phyloP scores from a whole-genome alignment of 305 asterid species.

The Solanum hybrid region DNA sequence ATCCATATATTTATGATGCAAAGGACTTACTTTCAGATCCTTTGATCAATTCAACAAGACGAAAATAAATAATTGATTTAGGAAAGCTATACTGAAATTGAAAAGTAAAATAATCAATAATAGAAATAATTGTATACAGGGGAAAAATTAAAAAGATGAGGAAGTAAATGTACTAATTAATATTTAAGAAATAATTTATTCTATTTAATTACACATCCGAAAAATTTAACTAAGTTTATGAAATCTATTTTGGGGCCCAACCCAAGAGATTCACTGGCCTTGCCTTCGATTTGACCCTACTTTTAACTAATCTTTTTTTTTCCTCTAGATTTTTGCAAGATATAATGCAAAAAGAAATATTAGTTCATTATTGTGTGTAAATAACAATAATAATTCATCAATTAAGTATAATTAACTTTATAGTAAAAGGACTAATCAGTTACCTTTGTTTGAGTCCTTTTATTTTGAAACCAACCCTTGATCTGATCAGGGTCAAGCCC shows the following conservation, averaged over 20 bases:
- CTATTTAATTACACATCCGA: background rate
- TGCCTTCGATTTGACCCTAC: background rate
- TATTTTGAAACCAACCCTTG: constrained; percentile 71
- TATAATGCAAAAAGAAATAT: background rate
- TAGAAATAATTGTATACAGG: background rate
- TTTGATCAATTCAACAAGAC: background rate
- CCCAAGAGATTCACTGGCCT: background rate
- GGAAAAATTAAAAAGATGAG: background rate
- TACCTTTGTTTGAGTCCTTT: constrained; percentile 63
- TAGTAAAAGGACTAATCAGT: background rate
- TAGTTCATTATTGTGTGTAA: background rate
- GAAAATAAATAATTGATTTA: background rate
- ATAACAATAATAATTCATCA: background rate
- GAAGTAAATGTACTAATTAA: background rate
- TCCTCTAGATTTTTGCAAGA: background rate
- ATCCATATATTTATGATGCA: background rate
- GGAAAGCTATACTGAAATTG: background rate
- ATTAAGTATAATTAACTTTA: background rate
- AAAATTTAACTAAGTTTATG: background rate
- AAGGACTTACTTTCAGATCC: background rate
- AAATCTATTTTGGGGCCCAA: background rate
- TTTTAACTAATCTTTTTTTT: background rate
- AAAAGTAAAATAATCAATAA: background rate
- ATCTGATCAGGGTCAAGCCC: constrained; percentile 64
- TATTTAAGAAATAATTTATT: background rate